Evolutionary conservation across 169 alveolate species (phyloP).

Genomic region (Eimeria maxima): DNA sequence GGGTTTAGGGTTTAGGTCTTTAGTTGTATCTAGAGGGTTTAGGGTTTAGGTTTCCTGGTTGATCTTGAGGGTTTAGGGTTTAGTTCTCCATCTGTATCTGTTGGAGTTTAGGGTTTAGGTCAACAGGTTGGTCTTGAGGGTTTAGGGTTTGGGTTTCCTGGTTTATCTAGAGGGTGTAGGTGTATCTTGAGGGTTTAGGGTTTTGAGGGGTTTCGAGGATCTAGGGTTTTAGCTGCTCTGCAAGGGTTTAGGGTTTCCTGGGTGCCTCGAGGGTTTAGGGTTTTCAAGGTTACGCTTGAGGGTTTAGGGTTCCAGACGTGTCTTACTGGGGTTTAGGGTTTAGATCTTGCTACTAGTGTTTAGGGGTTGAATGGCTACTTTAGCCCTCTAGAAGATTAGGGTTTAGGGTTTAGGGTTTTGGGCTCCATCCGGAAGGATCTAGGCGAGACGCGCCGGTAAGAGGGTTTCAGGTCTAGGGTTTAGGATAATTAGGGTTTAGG

Average conservation of each 20-base stretch:
- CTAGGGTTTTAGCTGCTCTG: not conserved
- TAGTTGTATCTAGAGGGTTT: too few species aligned
- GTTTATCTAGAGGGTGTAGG: not conserved
- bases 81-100: not conserved
- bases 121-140: not conserved
- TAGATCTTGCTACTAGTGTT: not conserved
- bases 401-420: conserved; percentile 55
- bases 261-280: not conserved
- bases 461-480: not conserved
- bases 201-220: not conserved
- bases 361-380: not conserved
- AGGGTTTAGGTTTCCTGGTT: too few species aligned
- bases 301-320: not conserved
- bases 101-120: too few species aligned
- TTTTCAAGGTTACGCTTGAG: conserved; percentile 19
- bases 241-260: not conserved
- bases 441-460: not conserved
- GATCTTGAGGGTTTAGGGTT: not conserved
- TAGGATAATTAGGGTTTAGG: not conserved
- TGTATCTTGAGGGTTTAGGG: not conserved
- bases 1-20: not conserved
- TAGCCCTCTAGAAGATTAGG: not conserved
- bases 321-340: not conserved
- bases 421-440: not conserved
- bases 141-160: not conserved